Percentiles rank a stretch among this genome's conserved stretches.
These are phyloP conservation scores for Penicillium angulare DNA, from an alignment of 495 filamentous ascomycete species.

Conservation along the genomic window DNA sequence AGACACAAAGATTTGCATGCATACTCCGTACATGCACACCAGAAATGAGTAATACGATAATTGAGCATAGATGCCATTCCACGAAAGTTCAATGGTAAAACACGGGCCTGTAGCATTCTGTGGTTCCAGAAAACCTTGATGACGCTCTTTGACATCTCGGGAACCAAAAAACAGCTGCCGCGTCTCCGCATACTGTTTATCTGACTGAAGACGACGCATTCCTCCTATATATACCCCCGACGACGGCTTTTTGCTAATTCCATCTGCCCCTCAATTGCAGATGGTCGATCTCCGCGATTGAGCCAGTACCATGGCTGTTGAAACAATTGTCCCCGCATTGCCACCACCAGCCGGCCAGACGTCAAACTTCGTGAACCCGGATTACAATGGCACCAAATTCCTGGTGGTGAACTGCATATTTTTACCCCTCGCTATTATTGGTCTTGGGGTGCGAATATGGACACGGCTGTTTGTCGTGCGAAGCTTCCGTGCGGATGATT, in stretches of 20 bases:
- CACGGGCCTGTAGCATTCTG: background rate
- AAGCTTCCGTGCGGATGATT: slow-evolving; percentile 39
- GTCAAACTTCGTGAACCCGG: slow-evolving; percentile 35
- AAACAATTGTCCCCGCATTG: slow-evolving; percentile 26
- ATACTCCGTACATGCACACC: no score
- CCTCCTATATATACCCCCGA: background rate
- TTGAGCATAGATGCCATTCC: background rate
- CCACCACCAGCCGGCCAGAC: slow-evolving; percentile 30
- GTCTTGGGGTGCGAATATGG: slow-evolving; percentile 34
- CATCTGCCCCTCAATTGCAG: background rate
- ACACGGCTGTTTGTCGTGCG: slow-evolving; percentile 35
- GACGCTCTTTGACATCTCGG: slow-evolving; percentile 1
- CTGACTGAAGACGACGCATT: background rate
- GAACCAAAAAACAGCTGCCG: background rate
- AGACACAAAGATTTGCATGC: no score
- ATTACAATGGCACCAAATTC: slow-evolving; percentile 18
- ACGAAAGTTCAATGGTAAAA: slow-evolving; percentile 6
- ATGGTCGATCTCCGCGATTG: background rate
- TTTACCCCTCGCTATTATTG: slow-evolving; percentile 26
- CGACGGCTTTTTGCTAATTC: background rate
- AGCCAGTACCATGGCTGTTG: slow-evolving; percentile 19
- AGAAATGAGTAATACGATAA: background rate
- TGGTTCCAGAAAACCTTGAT: background rate
- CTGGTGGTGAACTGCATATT: slow-evolving; percentile 30
- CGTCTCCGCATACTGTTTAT: background rate